These are phyloP conservation scores for Trametes cingulata DNA, from an alignment of 768 basidiomycete species.

Conservation along the genomic window DNA sequence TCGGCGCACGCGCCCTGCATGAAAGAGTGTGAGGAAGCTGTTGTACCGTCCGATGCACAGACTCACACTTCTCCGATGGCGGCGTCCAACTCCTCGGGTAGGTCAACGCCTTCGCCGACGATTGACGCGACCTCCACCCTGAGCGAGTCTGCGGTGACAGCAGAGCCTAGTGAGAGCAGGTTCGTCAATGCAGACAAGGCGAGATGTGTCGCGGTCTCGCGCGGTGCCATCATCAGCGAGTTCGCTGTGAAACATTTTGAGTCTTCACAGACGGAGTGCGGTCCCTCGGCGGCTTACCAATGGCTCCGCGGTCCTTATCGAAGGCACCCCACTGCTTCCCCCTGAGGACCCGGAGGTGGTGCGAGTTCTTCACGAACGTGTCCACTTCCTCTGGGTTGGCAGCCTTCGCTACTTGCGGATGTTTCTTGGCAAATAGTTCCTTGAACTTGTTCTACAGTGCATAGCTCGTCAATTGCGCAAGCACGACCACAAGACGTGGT, in stretches of 20 bases:
- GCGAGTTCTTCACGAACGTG: constrained; percentile 77
- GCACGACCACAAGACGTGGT: neutral
- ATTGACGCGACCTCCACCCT: constrained; percentile 50
- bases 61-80: constrained; percentile 81
- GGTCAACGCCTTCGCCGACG: constrained; percentile 48
- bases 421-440: constrained; percentile 43
- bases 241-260: constrained; percentile 4
- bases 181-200: constrained; percentile 63
- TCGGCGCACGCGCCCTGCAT: constrained; percentile 72
- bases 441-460: constrained; percentile 28
- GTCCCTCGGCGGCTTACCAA: constrained; percentile 45
- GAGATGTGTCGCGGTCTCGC: constrained; percentile 68
- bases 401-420: constrained; percentile 43
- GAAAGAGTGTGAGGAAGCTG: constrained; percentile 12
- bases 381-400: constrained; percentile 60
- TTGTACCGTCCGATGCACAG: neutral
- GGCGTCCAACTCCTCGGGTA: constrained; percentile 56
- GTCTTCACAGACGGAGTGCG: neutral
- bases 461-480: neutral
- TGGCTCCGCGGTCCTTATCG: constrained; percentile 46
- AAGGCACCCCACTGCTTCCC: constrained; percentile 64
- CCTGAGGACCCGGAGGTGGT: constrained; percentile 65
- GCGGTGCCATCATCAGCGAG: constrained; percentile 38
- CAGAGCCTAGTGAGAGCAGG: constrained; percentile 23
- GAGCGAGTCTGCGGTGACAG: constrained; percentile 53